phyloP scores from a whole-genome alignment of 2,329 filamentous ascomycete species.

The Talaromyces sp. region DNA sequence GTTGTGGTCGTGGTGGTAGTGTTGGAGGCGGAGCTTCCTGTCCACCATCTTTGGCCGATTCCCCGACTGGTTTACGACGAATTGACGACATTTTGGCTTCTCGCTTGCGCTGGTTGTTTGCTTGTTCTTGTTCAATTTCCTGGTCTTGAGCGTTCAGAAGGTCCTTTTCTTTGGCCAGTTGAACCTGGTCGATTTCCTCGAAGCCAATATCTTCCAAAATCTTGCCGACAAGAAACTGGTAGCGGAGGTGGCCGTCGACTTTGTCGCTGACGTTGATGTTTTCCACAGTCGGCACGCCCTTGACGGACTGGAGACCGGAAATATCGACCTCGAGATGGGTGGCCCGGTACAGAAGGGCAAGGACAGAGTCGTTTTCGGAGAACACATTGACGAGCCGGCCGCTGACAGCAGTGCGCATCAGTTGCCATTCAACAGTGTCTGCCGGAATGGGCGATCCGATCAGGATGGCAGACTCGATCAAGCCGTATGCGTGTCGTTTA shows the following conservation, averaged over 20 bases:
- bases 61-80: background rate
- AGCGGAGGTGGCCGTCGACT: conserved; percentile 65
- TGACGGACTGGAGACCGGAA: conserved; percentile 73
- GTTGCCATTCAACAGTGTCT: conserved; percentile 66
- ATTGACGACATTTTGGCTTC: conserved; percentile 13
- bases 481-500: conserved; percentile 72
- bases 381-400: conserved; percentile 85
- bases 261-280: conserved; percentile 64
- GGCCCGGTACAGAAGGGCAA: conserved; percentile 81
- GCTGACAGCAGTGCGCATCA: conserved; percentile 71
- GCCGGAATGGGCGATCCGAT: conserved; percentile 78
- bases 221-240: conserved; percentile 62
- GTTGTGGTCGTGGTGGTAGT: background rate
- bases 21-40: background rate
- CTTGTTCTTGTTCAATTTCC: conserved; percentile 33
- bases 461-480: conserved; percentile 77
- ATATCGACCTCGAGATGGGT: conserved; percentile 78
- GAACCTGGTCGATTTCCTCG: conserved; percentile 57
- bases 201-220: conserved; percentile 65
- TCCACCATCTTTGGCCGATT: background rate
- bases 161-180: conserved; percentile 41
- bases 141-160: conserved; percentile 35
- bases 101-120: conserved; percentile 27
- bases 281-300: conserved; percentile 50
- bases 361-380: conserved; percentile 79